Base-by-base conservation (phyloP, 352 stramenopile species). In the Phytophthora megakarya region DNA sequence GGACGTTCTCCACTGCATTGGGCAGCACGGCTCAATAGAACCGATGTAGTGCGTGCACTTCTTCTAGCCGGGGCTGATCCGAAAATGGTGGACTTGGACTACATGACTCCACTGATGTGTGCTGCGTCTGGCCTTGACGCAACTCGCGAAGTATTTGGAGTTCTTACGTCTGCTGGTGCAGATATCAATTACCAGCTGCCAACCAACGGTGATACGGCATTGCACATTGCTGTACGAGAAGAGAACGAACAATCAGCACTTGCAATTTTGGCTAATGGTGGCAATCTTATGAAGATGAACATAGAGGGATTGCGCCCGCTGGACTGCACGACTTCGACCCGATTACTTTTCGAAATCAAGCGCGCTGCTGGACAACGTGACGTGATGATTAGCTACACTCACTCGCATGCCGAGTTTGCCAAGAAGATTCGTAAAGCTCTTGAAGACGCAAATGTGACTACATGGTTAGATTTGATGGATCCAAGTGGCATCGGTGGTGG, bases 321-420 rank as follows among this genome's bases (percentile, higher is more conserved):
- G 11, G 86, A 95, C 61, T 93, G 84, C 43, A 92, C 86, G 0
- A 92, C 80, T 5, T 89, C 82, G 6, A 93, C 86, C 4, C 80
- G 79, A 46, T 70, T 95, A 6, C 70, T 88, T n/a, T 95, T 88
- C 32, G 85, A 87, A 25, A 83, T 95, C 42, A 95, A 95, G 65
- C 81, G 72, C 15, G 85, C 84, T n/a, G 86, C 84, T 1, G 86
- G 86, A 0, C 76, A 89, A 26, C 81, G 86, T 0, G 86, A 95
- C 30, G 86, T 93, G 10, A 93, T 95, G 86, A 93, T 95, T 62
- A 95, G 86, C 69, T 93, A 95, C 68, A 95, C 86, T 25, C 86
- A 95, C 58, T 88, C 86, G 28, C 86, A 95, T 57, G 67, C 71
- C 6, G 83, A 92, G 68, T 93, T 95, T 70, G 85, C 84, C 12